These are phyloP conservation scores for Neonectria ditissima DNA, from an alignment of 2,329 filamentous ascomycete species.

Conservation along the genomic window DNA sequence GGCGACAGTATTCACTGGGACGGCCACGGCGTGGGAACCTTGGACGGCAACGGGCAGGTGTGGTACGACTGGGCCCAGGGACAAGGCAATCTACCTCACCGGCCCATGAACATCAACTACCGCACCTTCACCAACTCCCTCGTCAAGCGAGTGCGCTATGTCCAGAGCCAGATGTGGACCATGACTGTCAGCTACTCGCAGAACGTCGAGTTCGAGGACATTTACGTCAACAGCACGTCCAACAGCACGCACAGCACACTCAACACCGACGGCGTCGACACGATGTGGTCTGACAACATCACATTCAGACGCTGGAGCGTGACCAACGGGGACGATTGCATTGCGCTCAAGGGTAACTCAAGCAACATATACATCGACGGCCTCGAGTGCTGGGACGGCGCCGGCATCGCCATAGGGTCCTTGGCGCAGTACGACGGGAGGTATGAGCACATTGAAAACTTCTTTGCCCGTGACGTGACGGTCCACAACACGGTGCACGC, in stretches of 20 bases:
- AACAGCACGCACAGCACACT: conserved; percentile 47
- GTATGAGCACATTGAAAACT: conserved; percentile 62
- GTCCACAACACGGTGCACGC: conserved; percentile 60
- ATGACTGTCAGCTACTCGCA: conserved; percentile 64
- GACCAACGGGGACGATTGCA: conserved; percentile 48
- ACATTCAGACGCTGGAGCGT: conserved; percentile 63
- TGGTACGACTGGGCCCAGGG: conserved; percentile 67
- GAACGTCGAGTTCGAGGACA: conserved; percentile 60
- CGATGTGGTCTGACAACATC: conserved; percentile 64
- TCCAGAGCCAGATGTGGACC: conserved; percentile 72
- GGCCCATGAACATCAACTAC: conserved; percentile 65
- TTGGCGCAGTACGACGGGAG: conserved; percentile 65
- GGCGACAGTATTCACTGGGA: conserved; percentile 63
- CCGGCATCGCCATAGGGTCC: conserved; percentile 67
- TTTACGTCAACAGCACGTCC: conserved; percentile 65
- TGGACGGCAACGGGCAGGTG: conserved; percentile 70
- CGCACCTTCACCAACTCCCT: conserved; percentile 59
- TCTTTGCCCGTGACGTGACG: conserved; percentile 60
- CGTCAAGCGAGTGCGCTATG: conserved; percentile 61
- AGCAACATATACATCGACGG: conserved; percentile 65
- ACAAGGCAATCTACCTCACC: conserved; percentile 58
- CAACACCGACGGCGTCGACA: conserved; percentile 62
- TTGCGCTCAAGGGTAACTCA: conserved; percentile 67
- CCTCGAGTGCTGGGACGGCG: conserved; percentile 60
- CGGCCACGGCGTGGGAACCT: conserved; percentile 63